phyloP scores from a whole-genome alignment of 31 red algal species.

The Odonthalia washingtoniensis region DNA sequence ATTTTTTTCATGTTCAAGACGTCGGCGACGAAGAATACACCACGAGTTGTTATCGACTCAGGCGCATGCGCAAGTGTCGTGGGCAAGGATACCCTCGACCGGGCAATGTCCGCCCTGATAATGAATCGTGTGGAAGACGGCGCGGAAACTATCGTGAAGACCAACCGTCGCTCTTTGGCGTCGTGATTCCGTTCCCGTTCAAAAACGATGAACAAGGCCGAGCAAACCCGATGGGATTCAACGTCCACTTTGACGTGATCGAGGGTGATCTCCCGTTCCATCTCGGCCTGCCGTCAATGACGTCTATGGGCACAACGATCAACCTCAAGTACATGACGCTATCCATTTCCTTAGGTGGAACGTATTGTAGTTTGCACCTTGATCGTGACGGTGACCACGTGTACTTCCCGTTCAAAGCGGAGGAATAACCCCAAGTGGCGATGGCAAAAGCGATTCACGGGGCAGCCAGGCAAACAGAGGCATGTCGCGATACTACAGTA shows the following conservation, averaged over 20 bases:
- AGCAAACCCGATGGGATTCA: neutral
- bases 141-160: neutral
- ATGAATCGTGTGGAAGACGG: neutral
- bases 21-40: neutral
- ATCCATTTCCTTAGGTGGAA: too few species aligned
- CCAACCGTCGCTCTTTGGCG: neutral
- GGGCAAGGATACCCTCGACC: neutral
- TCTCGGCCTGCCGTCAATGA: neutral
- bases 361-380: too few species aligned
- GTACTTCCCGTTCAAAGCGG: too few species aligned
- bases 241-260: neutral
- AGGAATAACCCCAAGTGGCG: too few species aligned
- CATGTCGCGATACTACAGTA: too few species aligned
- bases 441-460: too few species aligned
- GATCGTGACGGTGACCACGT: too few species aligned
- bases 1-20: neutral
- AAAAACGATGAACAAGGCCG: neutral
- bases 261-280: neutral
- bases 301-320: neutral
- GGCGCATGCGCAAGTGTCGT: neutral
- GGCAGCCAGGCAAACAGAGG: too few species aligned
- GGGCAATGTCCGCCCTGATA: neutral
- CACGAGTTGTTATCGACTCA: neutral
- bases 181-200: neutral
- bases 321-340: neutral